A percentile compares a stretch with the other conserved stretches of the same genome.
Conservation (phyloP, 768 basidiomycete species). For the Holtermanniella nyarrowii region DNA sequence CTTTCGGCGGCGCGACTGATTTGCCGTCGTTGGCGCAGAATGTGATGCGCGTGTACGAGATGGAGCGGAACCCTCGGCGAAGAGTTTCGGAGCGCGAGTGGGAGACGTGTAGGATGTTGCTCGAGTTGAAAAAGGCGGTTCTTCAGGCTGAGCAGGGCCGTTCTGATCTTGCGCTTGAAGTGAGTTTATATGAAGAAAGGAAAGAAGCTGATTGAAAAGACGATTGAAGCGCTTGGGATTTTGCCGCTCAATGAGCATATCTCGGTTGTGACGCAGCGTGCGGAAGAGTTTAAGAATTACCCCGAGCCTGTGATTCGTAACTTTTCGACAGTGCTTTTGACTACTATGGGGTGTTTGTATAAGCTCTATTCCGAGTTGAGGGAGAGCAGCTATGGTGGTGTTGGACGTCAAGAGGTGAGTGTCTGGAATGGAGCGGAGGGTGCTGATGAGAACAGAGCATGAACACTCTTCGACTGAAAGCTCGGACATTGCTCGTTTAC, state of each 20-base stretch:
- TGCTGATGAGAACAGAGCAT: not conserved
- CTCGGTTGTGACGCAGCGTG: slow-evolving; percentile 67
- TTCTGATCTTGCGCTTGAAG: slow-evolving; percentile 70
- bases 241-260: slow-evolving; percentile 80
- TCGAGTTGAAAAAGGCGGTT: slow-evolving; percentile 72
- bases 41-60: slow-evolving; percentile 58
- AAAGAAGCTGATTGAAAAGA: not conserved
- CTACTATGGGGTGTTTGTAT: slow-evolving; percentile 86
- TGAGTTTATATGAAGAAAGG: slow-evolving; percentile 41
- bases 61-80: slow-evolving; percentile 61
- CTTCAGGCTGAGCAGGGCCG: slow-evolving; percentile 61
- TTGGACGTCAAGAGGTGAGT: slow-evolving; percentile 17
- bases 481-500: not conserved
- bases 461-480: not conserved
- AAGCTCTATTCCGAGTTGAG: slow-evolving; percentile 70
- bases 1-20: slow-evolving; percentile 46
- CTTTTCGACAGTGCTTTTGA: slow-evolving; percentile 72
- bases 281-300: slow-evolving; percentile 83
- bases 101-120: slow-evolving; percentile 47
- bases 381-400: slow-evolving; percentile 58
- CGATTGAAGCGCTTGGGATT: slow-evolving; percentile 63
- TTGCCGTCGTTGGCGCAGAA: slow-evolving; percentile 59
- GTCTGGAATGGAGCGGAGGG: not conserved
- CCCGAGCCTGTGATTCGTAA: slow-evolving; percentile 76
- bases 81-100: slow-evolving; percentile 57